These are phyloP conservation scores for Primulina tabacum DNA, from an alignment of 257 asterid species.

Conservation along the genomic window DNA sequence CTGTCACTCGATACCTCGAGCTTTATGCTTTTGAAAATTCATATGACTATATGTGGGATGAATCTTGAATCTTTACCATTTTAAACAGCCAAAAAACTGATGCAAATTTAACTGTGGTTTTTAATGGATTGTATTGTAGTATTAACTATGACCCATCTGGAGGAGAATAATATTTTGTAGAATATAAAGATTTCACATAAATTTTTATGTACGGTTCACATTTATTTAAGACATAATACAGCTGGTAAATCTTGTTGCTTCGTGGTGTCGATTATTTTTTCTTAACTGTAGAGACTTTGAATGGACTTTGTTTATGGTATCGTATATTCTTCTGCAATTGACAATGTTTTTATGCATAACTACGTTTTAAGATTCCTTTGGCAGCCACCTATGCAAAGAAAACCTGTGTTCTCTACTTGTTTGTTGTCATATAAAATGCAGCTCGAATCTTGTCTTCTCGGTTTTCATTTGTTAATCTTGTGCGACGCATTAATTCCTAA, in stretches of 20 bases:
- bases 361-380: too few relatives aligned
- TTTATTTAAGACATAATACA: too few relatives aligned
- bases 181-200: too few relatives aligned
- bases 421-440: too few relatives aligned
- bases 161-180: background rate
- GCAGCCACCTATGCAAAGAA: too few relatives aligned
- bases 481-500: background rate
- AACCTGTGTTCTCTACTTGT: slow-evolving; percentile 19
- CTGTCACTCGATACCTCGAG: background rate
- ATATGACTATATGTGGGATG: background rate
- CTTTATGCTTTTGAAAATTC: background rate
- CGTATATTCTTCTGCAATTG: background rate
- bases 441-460: too few relatives aligned
- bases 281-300: background rate
- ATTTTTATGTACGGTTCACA: background rate
- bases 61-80: background rate
- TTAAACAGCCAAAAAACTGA: background rate
- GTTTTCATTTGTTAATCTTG: background rate
- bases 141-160: background rate
- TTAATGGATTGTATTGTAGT: background rate
- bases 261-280: background rate
- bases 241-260: background rate
- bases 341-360: background rate
- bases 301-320: background rate
- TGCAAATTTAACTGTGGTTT: background rate